phyloP scores from a whole-genome alignment of 1,139 yeast species.

The Yamadazyma taylorii region DNA sequence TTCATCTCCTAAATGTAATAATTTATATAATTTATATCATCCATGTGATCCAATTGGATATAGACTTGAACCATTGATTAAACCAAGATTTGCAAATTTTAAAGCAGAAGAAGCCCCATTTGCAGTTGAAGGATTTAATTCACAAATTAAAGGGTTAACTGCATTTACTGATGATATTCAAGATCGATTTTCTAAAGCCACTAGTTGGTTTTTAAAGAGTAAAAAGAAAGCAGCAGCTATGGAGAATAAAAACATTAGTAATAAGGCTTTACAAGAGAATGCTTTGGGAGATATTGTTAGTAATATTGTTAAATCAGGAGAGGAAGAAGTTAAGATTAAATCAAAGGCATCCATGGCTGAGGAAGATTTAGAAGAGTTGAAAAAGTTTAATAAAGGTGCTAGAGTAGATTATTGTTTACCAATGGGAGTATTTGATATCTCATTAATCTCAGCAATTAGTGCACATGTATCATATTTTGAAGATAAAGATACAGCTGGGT shows the following conservation, averaged over 20 bases:
- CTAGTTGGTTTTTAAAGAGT: conserved; percentile 40
- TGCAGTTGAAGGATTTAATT: conserved; percentile 49
- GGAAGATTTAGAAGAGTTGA: conserved; percentile 34
- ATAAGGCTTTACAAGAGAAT: conserved; percentile 32
- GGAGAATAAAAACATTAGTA: conserved; percentile 18
- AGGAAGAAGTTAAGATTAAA: conserved; percentile 16
- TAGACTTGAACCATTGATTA: conserved; percentile 78
- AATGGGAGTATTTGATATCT: conserved; percentile 77
- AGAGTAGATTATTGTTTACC: conserved; percentile 81
- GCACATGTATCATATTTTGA: conserved; percentile 90
- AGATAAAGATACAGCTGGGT: conserved; percentile 81
- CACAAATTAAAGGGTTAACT: conserved; percentile 42
- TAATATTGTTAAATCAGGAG: conserved; percentile 27
- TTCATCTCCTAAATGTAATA: conserved; percentile 53
- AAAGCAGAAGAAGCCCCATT: conserved; percentile 64
- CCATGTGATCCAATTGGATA: conserved; percentile 90
- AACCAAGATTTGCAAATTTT: conserved; percentile 50
- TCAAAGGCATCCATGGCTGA: conserved; percentile 17
- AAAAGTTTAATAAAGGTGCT: conserved; percentile 61
- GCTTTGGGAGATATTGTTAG: conserved; percentile 48
- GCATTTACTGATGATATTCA: conserved; percentile 45
- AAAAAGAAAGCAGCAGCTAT: conserved; percentile 13
- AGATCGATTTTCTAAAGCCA: conserved; percentile 45
- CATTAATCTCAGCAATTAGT: conserved; percentile 74
- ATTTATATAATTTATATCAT: conserved; percentile 77